Percentiles rank a stretch among this genome's conserved stretches.
phyloP scores from a whole-genome alignment of 371 early-diverging fungal species.

The Globomyces sp. region DNA sequence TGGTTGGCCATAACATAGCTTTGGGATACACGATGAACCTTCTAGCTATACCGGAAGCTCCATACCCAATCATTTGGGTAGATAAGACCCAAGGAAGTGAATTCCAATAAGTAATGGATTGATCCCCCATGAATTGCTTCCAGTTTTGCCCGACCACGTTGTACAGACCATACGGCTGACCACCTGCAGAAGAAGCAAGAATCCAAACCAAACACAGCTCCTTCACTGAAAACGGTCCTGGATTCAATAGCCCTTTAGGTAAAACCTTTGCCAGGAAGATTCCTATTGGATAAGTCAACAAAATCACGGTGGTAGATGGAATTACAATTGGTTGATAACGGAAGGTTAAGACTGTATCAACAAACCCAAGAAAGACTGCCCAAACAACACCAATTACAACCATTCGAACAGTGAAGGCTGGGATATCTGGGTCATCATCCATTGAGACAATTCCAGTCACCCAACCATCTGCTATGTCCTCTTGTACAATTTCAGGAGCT shows the following conservation, averaged over 20 bases:
- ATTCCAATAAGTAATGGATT: constrained; percentile 13
- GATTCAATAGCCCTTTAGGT: constrained; percentile 48
- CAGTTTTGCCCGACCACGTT: constrained; percentile 70
- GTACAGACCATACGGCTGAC: constrained; percentile 70
- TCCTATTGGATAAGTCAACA: constrained; percentile 36
- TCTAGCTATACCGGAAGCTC: constrained; percentile 76
- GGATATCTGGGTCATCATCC: constrained; percentile 6
- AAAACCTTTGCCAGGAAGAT: constrained; percentile 34
- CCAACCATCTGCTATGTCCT: constrained; percentile 5
- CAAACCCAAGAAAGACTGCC: neutral
- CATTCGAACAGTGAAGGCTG: constrained; percentile 2
- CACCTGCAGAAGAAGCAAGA: constrained; percentile 44
- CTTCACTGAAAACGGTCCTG: constrained; percentile 84
- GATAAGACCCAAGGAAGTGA: constrained; percentile 49
- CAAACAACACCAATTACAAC: constrained; percentile 7
- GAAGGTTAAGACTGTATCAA: neutral
- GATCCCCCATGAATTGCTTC: constrained; percentile 50
- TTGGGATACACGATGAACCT: constrained; percentile 77
- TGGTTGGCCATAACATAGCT: constrained; percentile 83
- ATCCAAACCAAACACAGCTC: constrained; percentile 79
- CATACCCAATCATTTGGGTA: constrained; percentile 78
- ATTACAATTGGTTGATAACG: neutral
- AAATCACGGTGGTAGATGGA: neutral
- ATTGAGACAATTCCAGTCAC: constrained; percentile 27
- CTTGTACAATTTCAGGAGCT: neutral